These are phyloP conservation scores for Trichoderma atroviride DNA, from an alignment of 2,329 filamentous ascomycete species.

Conservation along the genomic window DNA sequence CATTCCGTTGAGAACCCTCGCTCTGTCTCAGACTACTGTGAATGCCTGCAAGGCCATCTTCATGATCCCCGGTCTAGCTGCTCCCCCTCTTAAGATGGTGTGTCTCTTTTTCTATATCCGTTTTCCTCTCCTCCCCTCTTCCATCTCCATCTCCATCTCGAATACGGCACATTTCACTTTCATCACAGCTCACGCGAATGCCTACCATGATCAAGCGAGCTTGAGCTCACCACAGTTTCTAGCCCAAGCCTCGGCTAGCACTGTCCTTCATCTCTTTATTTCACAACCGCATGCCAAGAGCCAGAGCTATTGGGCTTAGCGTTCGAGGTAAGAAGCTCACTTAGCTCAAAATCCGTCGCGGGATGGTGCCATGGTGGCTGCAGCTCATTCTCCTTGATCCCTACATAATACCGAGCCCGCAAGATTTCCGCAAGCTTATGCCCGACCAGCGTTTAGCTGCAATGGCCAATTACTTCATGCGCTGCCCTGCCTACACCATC, in stretches of 20 bases:
- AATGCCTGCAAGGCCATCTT: background rate
- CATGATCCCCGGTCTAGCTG: background rate
- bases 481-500: background rate
- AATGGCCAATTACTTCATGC: conserved; percentile 3
- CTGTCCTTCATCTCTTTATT: background rate
- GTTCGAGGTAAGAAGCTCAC: background rate
- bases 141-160: background rate
- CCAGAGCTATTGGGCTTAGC: background rate
- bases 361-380: background rate
- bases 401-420: conserved; percentile 23
- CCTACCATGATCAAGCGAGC: background rate
- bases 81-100: background rate
- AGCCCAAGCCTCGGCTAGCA: background rate
- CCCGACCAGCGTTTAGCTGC: conserved; percentile 8
- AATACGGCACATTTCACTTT: no score
- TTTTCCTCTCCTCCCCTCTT: background rate
- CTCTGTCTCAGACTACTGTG: conserved; percentile 1
- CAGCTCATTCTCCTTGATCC: background rate
- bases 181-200: background rate
- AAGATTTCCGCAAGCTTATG: conserved; percentile 21
- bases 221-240: background rate
- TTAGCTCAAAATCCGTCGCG: background rate
- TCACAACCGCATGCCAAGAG: background rate
- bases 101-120: background rate
- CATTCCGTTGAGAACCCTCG: background rate